A percentile compares a stretch with the other conserved stretches of the same genome.
Evolutionary conservation across 148 eudicot species (phyloP).

Genomic region (Fallopia convolvulus): DNA sequence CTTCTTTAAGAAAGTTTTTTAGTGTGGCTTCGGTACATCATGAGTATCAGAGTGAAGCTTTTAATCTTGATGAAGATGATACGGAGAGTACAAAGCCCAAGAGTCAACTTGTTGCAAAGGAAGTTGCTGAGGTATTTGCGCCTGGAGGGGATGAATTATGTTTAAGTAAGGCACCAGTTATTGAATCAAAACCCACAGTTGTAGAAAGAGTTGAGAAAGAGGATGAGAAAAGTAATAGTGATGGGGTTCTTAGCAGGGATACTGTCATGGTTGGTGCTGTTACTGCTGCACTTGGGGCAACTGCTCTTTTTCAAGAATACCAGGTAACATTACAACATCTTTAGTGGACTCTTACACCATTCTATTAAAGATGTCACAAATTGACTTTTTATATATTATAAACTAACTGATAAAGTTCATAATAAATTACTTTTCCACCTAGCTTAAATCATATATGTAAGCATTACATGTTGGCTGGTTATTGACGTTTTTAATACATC

Average conservation of each 20-base stretch:
- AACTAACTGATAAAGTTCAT: too few species aligned
- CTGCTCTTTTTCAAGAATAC: constrained; percentile 58
- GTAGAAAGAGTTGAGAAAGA: constrained; percentile 1
- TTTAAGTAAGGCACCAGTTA: neutral
- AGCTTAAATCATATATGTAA: too few species aligned
- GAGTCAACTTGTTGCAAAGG: constrained; percentile 19
- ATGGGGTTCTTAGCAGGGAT: constrained; percentile 22
- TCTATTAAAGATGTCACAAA: too few species aligned
- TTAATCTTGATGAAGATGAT: constrained; percentile 23
- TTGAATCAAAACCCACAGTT: constrained; percentile 4
- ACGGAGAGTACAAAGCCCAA: constrained; percentile 13
- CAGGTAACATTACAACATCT: constrained; percentile 31
- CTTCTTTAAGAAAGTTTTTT: constrained; percentile 57
- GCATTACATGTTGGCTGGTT: too few species aligned
- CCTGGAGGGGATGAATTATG: constrained; percentile 13
- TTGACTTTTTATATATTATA: too few species aligned
- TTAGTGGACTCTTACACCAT: too few species aligned
- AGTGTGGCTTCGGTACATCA: constrained; percentile 26
- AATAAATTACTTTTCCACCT: too few species aligned
- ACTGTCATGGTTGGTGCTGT: constrained; percentile 74
- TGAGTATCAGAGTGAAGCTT: constrained; percentile 17
- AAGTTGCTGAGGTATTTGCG: constrained; percentile 18
- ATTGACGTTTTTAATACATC: too few species aligned
- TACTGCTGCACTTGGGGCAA: constrained; percentile 91
- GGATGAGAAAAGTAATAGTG: constrained; percentile 9